Evolutionary conservation across 306 rosid species (phyloP).

Genomic region (Comarum palustre): DNA sequence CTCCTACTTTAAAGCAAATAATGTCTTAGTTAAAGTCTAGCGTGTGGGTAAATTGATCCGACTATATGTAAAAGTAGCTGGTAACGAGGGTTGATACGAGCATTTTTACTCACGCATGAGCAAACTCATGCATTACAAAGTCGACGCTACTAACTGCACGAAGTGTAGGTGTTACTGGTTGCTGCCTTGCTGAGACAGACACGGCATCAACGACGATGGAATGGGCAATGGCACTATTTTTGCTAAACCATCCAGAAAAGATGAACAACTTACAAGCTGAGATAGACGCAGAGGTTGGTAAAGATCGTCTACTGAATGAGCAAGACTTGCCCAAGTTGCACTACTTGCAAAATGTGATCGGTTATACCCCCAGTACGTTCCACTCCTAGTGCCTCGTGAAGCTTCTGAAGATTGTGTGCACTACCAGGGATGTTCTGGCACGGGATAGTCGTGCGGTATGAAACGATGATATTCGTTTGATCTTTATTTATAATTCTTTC

Average conservation of each 20-base stretch:
- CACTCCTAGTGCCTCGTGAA: constrained; percentile 30
- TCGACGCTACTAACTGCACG: not conserved
- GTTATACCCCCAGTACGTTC: constrained; percentile 26
- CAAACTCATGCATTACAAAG: not conserved
- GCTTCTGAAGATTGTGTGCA: constrained; percentile 21
- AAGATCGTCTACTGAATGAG: constrained; percentile 21
- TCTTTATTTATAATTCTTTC: too few species aligned
- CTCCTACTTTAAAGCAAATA: not conserved
- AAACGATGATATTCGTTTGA: too few species aligned
- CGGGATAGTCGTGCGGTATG: too few species aligned
- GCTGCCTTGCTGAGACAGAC: constrained; percentile 50
- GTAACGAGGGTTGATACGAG: not conserved
- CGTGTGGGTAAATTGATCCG: too few species aligned
- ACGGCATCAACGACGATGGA: constrained; percentile 40
- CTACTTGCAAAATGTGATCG: constrained; percentile 36
- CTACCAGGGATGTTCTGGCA: too few species aligned
- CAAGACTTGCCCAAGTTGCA: constrained; percentile 26
- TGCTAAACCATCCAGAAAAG: constrained; percentile 41
- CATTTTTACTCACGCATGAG: not conserved
- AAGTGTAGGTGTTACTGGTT: constrained; percentile 18
- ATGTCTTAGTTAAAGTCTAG: too few species aligned
- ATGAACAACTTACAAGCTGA: constrained; percentile 27
- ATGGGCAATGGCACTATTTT: constrained; percentile 48
- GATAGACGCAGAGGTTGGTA: constrained; percentile 23
- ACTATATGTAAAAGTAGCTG: not conserved